Conservation (phyloP, 139 green algal genomes). For the Micractinium conductrix region DNA sequence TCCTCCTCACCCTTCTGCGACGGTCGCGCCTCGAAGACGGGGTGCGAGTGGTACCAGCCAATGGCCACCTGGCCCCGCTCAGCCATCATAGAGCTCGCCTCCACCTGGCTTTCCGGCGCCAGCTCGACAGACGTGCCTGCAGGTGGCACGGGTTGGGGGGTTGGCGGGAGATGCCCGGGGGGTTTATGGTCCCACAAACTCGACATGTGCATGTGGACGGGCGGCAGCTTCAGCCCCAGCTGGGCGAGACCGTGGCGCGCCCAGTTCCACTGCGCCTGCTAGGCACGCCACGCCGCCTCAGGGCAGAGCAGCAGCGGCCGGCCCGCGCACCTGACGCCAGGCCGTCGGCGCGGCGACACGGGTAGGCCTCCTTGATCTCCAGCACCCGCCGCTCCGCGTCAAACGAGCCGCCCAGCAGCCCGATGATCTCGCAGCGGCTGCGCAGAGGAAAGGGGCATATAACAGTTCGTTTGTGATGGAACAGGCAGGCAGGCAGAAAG, state of each 20-base stretch:
- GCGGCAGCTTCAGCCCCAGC: not conserved
- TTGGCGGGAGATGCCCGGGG: too few species aligned
- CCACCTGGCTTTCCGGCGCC: slow-evolving; percentile 72
- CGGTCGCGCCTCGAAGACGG: slow-evolving; percentile 77
- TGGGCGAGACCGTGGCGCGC: not conserved
- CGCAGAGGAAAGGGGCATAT: too few species aligned
- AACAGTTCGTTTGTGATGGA: too few species aligned
- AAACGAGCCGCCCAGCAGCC: slow-evolving; percentile 73
- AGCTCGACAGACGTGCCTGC: slow-evolving; percentile 78
- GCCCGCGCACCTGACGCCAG: slow-evolving; percentile 31
- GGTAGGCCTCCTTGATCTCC: slow-evolving; percentile 58
- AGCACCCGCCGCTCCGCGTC: slow-evolving; percentile 48
- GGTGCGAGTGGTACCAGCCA: slow-evolving; percentile 89
- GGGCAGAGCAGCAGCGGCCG: too few species aligned
- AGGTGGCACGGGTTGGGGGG: too few species aligned
- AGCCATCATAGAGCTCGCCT: slow-evolving; percentile 65
- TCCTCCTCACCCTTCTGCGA: slow-evolving; percentile 57
- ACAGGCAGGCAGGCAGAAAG: too few species aligned
- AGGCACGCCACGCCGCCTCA: not conserved
- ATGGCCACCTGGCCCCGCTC: slow-evolving; percentile 60
- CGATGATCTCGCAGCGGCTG: slow-evolving; percentile 69
- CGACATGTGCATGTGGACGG: too few species aligned
- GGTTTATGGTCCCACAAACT: too few species aligned
- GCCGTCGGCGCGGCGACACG: slow-evolving; percentile 54
- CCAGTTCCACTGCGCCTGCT: not conserved